Percentiles rank a stretch among this genome's conserved stretches.
phyloP scores from a whole-genome alignment of 768 basidiomycete species.

The Mycena polygramma region DNA sequence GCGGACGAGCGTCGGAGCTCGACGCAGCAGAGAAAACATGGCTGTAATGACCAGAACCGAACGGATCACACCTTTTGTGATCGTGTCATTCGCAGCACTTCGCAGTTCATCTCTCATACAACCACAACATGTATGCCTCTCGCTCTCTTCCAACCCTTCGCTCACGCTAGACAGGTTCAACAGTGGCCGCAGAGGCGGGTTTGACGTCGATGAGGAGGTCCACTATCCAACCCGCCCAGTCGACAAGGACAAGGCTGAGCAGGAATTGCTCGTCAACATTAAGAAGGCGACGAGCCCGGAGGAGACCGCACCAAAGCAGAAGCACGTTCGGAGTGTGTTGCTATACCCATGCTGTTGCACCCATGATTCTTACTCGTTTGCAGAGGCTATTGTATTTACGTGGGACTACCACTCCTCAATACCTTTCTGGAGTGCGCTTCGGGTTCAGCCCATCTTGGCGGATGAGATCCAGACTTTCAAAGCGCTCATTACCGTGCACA shows the following conservation, averaged over 20 bases:
- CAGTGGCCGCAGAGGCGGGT: constrained; percentile 53
- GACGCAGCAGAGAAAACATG: constrained; percentile 38
- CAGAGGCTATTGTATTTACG: constrained; percentile 98
- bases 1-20: constrained; percentile 25
- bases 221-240: constrained; percentile 98
- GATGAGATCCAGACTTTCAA: constrained; percentile 99
- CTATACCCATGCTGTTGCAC: constrained; percentile 50
- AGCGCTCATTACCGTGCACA: constrained; percentile 96
- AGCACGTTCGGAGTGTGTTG: constrained; percentile 92
- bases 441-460: constrained; percentile 96
- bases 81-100: neutral
- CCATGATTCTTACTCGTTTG: constrained; percentile 31
- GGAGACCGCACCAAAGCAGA: constrained; percentile 98
- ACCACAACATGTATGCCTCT: constrained; percentile 25
- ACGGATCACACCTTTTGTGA: too few relatives aligned
- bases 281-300: constrained; percentile 98
- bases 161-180: constrained; percentile 51
- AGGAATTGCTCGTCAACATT: constrained; percentile 93
- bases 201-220: constrained; percentile 85
- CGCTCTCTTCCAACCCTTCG: neutral
- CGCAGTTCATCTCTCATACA: neutral
- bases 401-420: constrained; percentile 99
- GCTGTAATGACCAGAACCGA: neutral
- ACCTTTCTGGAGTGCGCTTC: constrained; percentile 97
- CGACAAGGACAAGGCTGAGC: constrained; percentile 98